Conservation (phyloP, 1,284 basidiomycete genomes). For the Austroboletus rostrupii region DNA sequence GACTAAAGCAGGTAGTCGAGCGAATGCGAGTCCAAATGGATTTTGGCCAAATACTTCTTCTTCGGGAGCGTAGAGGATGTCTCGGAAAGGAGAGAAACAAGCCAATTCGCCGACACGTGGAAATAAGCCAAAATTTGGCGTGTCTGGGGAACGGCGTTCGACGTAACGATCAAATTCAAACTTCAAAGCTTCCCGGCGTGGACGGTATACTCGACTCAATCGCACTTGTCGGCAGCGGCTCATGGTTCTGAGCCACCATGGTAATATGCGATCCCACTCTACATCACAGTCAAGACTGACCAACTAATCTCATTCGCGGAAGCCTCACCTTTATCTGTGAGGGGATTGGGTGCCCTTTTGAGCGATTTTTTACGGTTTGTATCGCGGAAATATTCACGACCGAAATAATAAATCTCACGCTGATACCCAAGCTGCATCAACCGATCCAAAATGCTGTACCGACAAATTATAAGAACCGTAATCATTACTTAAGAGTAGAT, state of each 20-base stretch:
- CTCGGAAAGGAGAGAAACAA: constrained; percentile 10
- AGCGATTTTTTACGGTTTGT: not conserved
- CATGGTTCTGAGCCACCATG: constrained; percentile 12
- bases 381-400: not conserved
- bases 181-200: constrained; percentile 6
- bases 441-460: constrained; percentile 9
- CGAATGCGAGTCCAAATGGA: constrained; percentile 9
- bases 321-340: constrained; percentile 8
- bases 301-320: not conserved
- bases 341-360: not conserved
- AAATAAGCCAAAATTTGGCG: constrained; percentile 8
- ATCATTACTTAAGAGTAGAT: not conserved
- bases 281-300: not conserved
- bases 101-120: constrained; percentile 13
- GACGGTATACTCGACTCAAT: not conserved
- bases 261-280: constrained; percentile 14
- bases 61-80: constrained; percentile 10
- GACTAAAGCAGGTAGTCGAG: constrained; percentile 10
- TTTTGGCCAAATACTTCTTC: not conserved
- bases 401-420: constrained; percentile 4
- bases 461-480: not conserved
- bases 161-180: constrained; percentile 7
- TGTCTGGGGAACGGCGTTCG: not conserved
- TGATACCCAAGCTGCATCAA: constrained; percentile 9
- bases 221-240: not conserved